phyloP scores from a whole-genome alignment of 2,329 filamentous ascomycete species.

The Sclerotiophoma versabilis region DNA sequence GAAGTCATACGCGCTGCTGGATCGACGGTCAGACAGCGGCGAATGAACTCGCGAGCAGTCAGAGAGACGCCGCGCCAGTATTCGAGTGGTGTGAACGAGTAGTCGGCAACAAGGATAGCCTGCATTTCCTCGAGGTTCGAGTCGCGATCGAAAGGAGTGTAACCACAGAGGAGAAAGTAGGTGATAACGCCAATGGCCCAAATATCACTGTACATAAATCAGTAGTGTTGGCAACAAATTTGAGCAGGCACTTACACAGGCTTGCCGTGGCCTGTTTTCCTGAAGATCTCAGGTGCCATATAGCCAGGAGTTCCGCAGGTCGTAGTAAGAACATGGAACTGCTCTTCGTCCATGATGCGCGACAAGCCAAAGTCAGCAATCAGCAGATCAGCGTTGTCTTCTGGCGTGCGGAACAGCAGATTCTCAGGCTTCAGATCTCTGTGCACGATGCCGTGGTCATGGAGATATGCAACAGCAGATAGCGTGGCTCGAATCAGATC shows the following conservation, averaged over 20 bases:
- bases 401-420: slow-evolving; percentile 92
- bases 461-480: slow-evolving; percentile 96
- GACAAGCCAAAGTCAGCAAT: slow-evolving; percentile 97
- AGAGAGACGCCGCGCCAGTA: slow-evolving; percentile 96
- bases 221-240: slow-evolving; percentile 6
- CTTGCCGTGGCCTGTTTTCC: slow-evolving; percentile 97
- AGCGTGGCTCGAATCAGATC: slow-evolving; percentile 94
- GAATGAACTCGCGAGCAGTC: slow-evolving; percentile 87
- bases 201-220: slow-evolving; percentile 68
- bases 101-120: slow-evolving; percentile 95
- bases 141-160: slow-evolving; percentile 97
- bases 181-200: slow-evolving; percentile 99
- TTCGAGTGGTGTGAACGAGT: slow-evolving; percentile 90
- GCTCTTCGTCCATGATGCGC: slow-evolving; percentile 98
- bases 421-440: slow-evolving; percentile 98
- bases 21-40: slow-evolving; percentile 88
- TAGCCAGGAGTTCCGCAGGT: slow-evolving; percentile 98
- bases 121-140: slow-evolving; percentile 99
- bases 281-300: slow-evolving; percentile 99
- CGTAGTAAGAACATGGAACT: slow-evolving; percentile 96
- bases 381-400: slow-evolving; percentile 95
- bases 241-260: slow-evolving; percentile 68
- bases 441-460: slow-evolving; percentile 98
- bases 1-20: slow-evolving; percentile 87
- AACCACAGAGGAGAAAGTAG: slow-evolving; percentile 96